phyloP scores from a whole-genome alignment of 2,329 filamentous ascomycete genomes.

The Lanzia echinophila region DNA sequence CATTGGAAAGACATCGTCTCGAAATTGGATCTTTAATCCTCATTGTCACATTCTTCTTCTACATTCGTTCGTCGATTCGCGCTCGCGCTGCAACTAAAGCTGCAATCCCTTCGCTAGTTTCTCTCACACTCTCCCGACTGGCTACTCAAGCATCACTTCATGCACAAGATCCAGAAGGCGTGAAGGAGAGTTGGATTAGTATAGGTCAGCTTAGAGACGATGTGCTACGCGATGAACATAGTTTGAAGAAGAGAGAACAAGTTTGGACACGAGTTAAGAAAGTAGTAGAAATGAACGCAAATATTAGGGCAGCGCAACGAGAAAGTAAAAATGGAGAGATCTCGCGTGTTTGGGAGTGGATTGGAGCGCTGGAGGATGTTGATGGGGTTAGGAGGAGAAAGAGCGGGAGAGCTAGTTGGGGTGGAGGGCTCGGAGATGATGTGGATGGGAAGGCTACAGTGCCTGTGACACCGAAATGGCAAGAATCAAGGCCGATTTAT shows the following conservation, averaged over 20 bases:
- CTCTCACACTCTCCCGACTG: conserved; percentile 75
- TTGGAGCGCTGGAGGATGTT: conserved; percentile 45
- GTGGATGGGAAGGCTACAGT: conserved; percentile 15
- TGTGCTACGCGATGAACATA: conserved; percentile 76
- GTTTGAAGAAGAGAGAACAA: conserved; percentile 64
- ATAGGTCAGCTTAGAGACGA: conserved; percentile 88
- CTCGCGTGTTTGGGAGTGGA: conserved; percentile 64
- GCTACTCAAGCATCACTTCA: conserved; percentile 79
- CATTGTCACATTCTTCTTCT: conserved; percentile 46
- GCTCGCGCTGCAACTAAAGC: conserved; percentile 58
- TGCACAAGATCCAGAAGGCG: conserved; percentile 52
- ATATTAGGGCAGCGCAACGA: conserved; percentile 71
- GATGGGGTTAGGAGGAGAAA: conserved; percentile 37
- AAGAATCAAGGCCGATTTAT: conserved; percentile 30
- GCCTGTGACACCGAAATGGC: conserved; percentile 23
- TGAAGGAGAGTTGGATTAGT: conserved; percentile 73
- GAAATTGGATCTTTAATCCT: conserved; percentile 63
- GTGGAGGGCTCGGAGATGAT: conserved; percentile 6
- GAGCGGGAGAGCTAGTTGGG: conserved; percentile 37
- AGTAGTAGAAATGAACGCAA: conserved; percentile 90
- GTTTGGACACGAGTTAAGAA: conserved; percentile 78
- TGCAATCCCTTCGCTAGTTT: conserved; percentile 71
- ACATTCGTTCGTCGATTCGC: conserved; percentile 57
- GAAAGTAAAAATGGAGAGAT: conserved; percentile 60
- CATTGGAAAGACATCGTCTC: conserved; percentile 82